Percentiles rank a stretch among this genome's conserved stretches.
Conservation (phyloP, 768 basidiomycete species). For the Mycena amicta region DNA sequence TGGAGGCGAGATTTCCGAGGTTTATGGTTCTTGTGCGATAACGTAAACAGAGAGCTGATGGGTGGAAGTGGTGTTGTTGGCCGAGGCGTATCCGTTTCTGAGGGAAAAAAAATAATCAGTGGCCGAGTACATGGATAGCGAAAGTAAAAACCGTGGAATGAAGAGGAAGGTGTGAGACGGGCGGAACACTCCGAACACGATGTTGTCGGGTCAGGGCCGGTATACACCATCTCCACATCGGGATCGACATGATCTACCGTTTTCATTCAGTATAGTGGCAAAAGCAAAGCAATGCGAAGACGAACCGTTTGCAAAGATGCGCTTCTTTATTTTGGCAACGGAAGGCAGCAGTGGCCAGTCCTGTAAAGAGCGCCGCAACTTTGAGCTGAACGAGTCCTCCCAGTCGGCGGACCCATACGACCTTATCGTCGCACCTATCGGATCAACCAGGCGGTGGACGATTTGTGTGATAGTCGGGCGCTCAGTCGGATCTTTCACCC, state of each 20-base stretch:
- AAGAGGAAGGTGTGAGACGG: too few relatives aligned
- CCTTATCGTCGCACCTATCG: slow-evolving; percentile 6
- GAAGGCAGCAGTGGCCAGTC: slow-evolving; percentile 14
- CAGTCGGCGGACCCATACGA: slow-evolving; percentile 3
- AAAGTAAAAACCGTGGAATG: too few relatives aligned
- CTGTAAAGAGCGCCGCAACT: slow-evolving; percentile 9
- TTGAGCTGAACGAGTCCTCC: slow-evolving; percentile 15
- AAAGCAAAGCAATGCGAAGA: too few relatives aligned
- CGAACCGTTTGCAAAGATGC: slow-evolving; percentile 10
- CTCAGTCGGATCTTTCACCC: slow-evolving; percentile 1
- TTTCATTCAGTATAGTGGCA: too few relatives aligned
- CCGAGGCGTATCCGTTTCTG: background rate
- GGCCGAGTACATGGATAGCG: too few relatives aligned
- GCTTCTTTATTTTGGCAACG: slow-evolving; percentile 4
- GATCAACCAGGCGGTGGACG: slow-evolving; percentile 6
- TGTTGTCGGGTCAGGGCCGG: too few relatives aligned
- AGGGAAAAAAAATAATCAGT: background rate
- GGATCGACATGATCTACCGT: too few relatives aligned
- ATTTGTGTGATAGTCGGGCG: slow-evolving; percentile 10
- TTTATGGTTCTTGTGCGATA: background rate
- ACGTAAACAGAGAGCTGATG: background rate
- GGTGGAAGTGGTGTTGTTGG: background rate
- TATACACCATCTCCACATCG: too few relatives aligned
- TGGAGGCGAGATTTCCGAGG: background rate
- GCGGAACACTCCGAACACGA: too few relatives aligned